Evolutionary conservation across 305 asterid species (phyloP), one percentile per base, ranked within the genome.

Genomic region (Solanum aculeatissimum): DNA sequence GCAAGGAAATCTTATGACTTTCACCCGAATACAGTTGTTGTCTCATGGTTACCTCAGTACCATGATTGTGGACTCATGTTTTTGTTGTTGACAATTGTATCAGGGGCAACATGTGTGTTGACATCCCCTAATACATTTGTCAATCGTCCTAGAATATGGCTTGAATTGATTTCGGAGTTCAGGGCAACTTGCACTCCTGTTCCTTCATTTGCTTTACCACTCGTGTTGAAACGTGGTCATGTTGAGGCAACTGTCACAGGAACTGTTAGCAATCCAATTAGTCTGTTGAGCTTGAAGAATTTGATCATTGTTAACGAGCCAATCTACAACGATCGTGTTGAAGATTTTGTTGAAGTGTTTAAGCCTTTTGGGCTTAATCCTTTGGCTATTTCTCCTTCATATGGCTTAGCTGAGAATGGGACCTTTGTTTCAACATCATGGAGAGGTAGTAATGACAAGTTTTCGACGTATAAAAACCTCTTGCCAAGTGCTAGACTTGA

Each of bases 61-160:
- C 98, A 94, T 84, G 98, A 95, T 49, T 93, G 98, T 40, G 98
- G 98, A 60, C 94, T 94, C 0, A 91, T 95, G 97, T 95, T 95
- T 85, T 86, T 93, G 42, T 60, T 93, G 21, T 87, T 94, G 8
- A 92, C 97, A 0, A 45, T 95, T 3, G 93, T 92, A 18, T 93
- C 97, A 0, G 98, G 97, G 4, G 93, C 98, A 14, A 95, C 98
- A 3, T 86, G 94, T 74, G 94, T 92, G 35, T 85, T 95, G 12
- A 88, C 96, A 6, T 94, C 98, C 0, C 96, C 98, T 0, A 83
- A 25, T 10, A 85, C 93, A 5, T 95, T 95, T 87, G 80, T 94
- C 23, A 85, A 66, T 9, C 91, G 98, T 82, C 98, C 98, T 7
- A 84, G 93, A 71, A 63, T 95, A 10, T 95, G 98, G 97, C 96